A percentile compares a stretch with the other conserved stretches of the same genome.
These are phyloP conservation scores for Maudiozyma serrabonitensis DNA, from an alignment of 805 yeast genomes.

Conservation along the genomic window DNA sequence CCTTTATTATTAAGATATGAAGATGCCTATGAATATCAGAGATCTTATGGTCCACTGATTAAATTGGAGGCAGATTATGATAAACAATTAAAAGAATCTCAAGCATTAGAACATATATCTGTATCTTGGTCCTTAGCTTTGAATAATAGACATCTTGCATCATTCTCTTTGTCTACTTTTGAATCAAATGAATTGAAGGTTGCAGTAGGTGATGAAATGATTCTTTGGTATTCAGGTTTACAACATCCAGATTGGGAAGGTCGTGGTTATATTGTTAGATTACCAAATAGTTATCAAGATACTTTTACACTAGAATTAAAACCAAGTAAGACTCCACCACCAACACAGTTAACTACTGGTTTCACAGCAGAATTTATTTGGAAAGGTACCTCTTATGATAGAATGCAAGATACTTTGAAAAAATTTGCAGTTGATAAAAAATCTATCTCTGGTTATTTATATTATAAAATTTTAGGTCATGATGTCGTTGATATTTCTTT, in stretches of 20 bases:
- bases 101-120: conserved; percentile 59
- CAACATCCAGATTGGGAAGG: conserved; percentile 60
- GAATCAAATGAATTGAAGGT: conserved; percentile 59
- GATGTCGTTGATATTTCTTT: conserved; percentile 57
- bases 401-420: conserved; percentile 75
- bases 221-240: conserved; percentile 51
- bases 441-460: conserved; percentile 64
- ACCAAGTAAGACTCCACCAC: conserved; percentile 34
- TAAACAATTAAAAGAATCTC: conserved; percentile 62
- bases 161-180: conserved; percentile 57
- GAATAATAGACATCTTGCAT: conserved; percentile 55
- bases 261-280: conserved; percentile 57
- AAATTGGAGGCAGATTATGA: conserved; percentile 77
- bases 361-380: conserved; percentile 83
- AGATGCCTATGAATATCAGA: conserved; percentile 79
- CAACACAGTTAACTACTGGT: conserved; percentile 49
- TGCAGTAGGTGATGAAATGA: conserved; percentile 78
- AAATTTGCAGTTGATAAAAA: conserved; percentile 59
- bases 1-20: conserved; percentile 70
- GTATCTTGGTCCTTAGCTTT: conserved; percentile 67
- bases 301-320: conserved; percentile 63
- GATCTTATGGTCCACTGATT: conserved; percentile 75
- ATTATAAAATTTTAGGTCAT: conserved; percentile 73
- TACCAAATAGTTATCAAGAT: conserved; percentile 59
- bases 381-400: conserved; percentile 73